Base-by-base conservation (phyloP, 805 yeast genomes). In the Suhomyces emberorum region DNA sequence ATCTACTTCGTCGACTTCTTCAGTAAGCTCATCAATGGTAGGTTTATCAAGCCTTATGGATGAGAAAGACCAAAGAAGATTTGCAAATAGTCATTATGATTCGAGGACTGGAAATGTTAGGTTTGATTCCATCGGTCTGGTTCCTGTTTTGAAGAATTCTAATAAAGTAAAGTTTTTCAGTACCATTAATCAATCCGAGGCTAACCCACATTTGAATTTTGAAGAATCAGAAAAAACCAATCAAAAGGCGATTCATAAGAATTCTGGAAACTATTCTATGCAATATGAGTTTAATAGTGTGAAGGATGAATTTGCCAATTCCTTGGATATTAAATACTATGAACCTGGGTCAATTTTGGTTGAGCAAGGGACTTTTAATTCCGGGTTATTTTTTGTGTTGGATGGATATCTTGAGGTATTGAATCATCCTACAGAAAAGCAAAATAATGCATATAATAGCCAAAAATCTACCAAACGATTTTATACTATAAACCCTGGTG, bases 351-450 rank as follows among this genome's bases (percentile, higher is more conserved):
- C 79, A 1, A 66, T 68, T 1, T 61, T 91, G 1, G 76, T 84
- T 8, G 72, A 77, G 36, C 85, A 84, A 42, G 78, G 82, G 33
- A 74, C 79, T 10, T 70, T 73, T 32, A 77, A 81, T 31, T 76
- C 81, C 1, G 98, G 98, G 0, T 55, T 91, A 9, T 87, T 70
- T 53, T 91, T 83, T 51, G 81, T 91, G 4, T 75, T 91, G 33
- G 83, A 82, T 37, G 98, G 98, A 2, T 49, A 69, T 4, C 60
- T 91, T 24, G 88, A 83, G 28, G 85, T 88, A 0, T 19, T 35
- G 24, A 34, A 40, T 25, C 35, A 63, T 69, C 5, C 72, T 9
- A 69, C 30, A 49, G 34, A 36, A 42, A 46, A 15, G 46, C 49
- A 24, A 10, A 20, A 36, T 17, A 3, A 20, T 4, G 21, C 30